Evolutionary conservation across 352 stramenopile genomes (phyloP).

Genomic region (Phytophthora ohioensis): DNA sequence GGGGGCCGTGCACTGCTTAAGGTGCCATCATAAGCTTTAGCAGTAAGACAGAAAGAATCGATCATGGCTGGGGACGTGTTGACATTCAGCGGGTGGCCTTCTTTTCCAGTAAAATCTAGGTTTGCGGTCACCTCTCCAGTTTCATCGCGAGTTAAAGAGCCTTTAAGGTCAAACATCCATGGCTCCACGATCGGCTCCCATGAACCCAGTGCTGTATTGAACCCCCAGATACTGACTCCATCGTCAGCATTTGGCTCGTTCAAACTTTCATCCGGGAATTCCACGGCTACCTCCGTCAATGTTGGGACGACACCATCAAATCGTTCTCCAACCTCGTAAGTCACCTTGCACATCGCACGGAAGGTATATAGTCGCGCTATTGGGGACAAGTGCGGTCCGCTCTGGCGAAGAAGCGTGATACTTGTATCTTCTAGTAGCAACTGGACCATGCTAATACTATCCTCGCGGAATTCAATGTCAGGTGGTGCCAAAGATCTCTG

Average conservation of each 20-base stretch:
- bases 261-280: conserved; percentile 68
- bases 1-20: conserved; percentile 21
- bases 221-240: conserved; percentile 80
- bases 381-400: conserved; percentile 77
- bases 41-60: conserved; percentile 65
- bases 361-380: conserved; percentile 72
- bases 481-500: conserved; percentile 8
- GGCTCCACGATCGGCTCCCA: conserved; percentile 86
- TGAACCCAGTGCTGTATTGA: conserved; percentile 76
- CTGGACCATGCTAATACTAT: conserved; percentile 49
- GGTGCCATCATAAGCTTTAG: conserved; percentile 67
- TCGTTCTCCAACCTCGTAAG: conserved; percentile 44
- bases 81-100: conserved; percentile 66
- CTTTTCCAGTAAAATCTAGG: conserved; percentile 60
- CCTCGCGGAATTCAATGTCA: conserved; percentile 26
- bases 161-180: conserved; percentile 69
- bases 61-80: conserved; percentile 78
- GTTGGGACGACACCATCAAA: conserved; percentile 26
- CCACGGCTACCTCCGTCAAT: conserved; percentile 47
- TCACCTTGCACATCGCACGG: conserved; percentile 72
- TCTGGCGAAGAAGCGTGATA: conserved; percentile 77
- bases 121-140: conserved; percentile 63
- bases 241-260: conserved; percentile 67
- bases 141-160: conserved; percentile 47
- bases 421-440: conserved; percentile 74